Base-by-base conservation (phyloP, 495 filamentous ascomycete genomes). In the Pseudomonodictys pantanalensis region DNA sequence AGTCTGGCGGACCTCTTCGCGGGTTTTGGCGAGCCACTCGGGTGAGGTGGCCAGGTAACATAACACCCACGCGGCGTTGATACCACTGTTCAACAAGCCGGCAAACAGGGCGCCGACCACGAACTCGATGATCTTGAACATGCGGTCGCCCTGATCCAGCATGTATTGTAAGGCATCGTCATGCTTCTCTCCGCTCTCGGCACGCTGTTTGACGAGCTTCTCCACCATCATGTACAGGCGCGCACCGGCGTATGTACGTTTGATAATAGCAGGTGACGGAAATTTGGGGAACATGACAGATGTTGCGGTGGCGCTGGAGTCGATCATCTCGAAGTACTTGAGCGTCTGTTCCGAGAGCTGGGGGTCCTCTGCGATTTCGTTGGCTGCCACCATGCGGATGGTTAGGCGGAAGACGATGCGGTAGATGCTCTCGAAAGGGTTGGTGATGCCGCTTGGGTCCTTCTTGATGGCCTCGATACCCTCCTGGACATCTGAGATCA, bases 121-220 rank as follows among this genome's bases (percentile, higher is more conserved):
- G 60, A 78, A 77, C 64, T 60, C 50, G 29, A 77, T 63, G 45
- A 78, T 73, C 20, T 72, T 58, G 10, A 44, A 46, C 15, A 68
- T 67, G 17, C 47, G 60, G 23, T 75, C 72, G 15, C 71, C 75
- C 15, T 62, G 45, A 42, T 81, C 78, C 0, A 80, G 65, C 28
- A 80, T 48, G 32, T 65, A 73, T 62, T 80, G 78, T 58, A 79
- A 26, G 1, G 77, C 54, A 63, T 81, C 79, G 2, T 79, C 73
- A 26, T 67, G 64, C 32, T 72, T 64, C 18, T 47, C 53, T 2
- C 73, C 76, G 6, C 56, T 71, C 55, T 64, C 71, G 45, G 70
- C 70, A 7, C 79, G 65, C 39, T 68, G 59, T 47, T 77, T 62
- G 22, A 78, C 67, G 35, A 78, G 65, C 2, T 64, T 62, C 32